A percentile compares a stretch with the other conserved stretches of the same genome.
Conservation (phyloP, 495 filamentous ascomycete genomes). For the Hyaloscypha bicolor region DNA sequence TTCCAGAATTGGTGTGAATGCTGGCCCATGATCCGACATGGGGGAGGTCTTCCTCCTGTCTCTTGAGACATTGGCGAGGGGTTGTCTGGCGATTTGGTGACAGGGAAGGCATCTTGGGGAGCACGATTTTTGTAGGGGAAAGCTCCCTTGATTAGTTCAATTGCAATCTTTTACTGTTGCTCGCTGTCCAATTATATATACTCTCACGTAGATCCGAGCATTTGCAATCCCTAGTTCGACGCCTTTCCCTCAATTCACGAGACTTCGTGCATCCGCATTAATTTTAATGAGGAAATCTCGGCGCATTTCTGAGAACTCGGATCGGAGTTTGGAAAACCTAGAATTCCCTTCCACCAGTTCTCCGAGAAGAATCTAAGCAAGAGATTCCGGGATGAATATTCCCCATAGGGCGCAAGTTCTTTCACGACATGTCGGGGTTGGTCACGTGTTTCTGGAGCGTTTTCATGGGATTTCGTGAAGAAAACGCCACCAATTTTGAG, state of each 20-base stretch:
- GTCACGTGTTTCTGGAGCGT: neutral
- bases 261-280: neutral
- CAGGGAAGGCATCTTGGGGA: no score
- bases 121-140: no score
- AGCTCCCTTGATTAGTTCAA: no score
- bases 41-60: neutral
- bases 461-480: neutral
- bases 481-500: neutral
- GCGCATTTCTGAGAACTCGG: neutral
- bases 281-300: neutral
- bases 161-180: no score
- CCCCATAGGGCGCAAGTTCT: neutral
- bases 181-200: neutral
- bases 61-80: neutral
- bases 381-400: neutral
- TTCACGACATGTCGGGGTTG: neutral
- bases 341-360: neutral
- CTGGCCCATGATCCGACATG: neutral
- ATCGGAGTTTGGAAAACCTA: neutral
- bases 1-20: neutral
- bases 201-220: no score
- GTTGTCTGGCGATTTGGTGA: neutral
- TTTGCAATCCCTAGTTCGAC: no score
- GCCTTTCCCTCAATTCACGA: neutral
- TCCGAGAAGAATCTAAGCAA: neutral